phyloP scores from a whole-genome alignment of 1,284 basidiomycete genomes.

The Baeospora myosura region DNA sequence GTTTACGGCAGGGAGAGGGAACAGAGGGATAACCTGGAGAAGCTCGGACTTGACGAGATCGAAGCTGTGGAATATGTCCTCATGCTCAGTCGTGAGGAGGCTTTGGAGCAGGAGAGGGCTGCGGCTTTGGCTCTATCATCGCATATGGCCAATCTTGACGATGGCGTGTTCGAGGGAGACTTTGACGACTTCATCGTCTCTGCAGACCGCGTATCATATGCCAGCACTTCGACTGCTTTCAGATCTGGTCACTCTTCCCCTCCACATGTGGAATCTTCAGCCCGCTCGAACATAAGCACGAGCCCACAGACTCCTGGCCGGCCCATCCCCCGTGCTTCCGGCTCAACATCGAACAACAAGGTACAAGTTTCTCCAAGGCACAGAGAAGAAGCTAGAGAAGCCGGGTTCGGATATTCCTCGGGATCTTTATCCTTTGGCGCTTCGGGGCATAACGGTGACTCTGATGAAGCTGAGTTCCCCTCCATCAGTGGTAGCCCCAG shows the following conservation, averaged over 20 bases:
- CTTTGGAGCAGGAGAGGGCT: slow-evolving; percentile 19
- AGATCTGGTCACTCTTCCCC: slow-evolving; percentile 8
- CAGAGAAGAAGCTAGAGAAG: slow-evolving; percentile 35
- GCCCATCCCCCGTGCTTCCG: slow-evolving; percentile 19
- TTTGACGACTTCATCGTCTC: too few relatives aligned
- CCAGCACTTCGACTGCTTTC: slow-evolving; percentile 15
- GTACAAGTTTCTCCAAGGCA: slow-evolving; percentile 31
- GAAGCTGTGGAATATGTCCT: slow-evolving; percentile 79
- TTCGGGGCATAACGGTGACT: too few relatives aligned
- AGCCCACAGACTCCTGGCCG: slow-evolving; percentile 11
- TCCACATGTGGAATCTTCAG: not conserved
- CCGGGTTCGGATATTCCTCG: too few relatives aligned
- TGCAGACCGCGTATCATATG: slow-evolving; percentile 20
- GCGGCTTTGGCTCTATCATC: slow-evolving; percentile 2
- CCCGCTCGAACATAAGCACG: slow-evolving; percentile 4
- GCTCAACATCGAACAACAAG: slow-evolving; percentile 31
- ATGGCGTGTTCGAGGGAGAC: slow-evolving; percentile 52
- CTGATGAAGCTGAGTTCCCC: too few relatives aligned
- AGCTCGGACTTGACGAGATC: slow-evolving; percentile 67
- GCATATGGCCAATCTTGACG: slow-evolving; percentile 26
- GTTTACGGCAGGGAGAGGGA: slow-evolving; percentile 44
- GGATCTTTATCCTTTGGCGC: too few relatives aligned
- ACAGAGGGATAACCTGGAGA: slow-evolving; percentile 47
- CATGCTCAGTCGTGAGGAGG: slow-evolving; percentile 82
- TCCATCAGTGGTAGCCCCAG: too few relatives aligned